Evolutionary conservation across 2,329 filamentous ascomycete genomes (phyloP).

Genomic region (Penicillium psychrosexuale): DNA sequence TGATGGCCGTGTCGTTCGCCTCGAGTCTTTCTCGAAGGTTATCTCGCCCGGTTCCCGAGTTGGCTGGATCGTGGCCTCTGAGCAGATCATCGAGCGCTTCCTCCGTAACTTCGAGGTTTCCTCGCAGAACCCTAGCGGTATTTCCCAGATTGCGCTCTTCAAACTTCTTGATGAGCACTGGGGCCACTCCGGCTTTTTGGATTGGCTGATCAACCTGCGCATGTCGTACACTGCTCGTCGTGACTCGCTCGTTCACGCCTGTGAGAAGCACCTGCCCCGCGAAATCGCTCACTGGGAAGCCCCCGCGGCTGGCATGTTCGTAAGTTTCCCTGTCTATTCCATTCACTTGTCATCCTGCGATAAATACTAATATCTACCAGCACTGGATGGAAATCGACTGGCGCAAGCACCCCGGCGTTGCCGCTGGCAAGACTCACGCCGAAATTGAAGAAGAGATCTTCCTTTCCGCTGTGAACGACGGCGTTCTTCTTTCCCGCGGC

Average conservation of each 20-base stretch:
- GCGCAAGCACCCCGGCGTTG: constrained; percentile 43
- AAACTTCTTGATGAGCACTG: constrained; percentile 90
- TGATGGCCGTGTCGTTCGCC: constrained; percentile 82
- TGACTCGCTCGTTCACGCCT: constrained; percentile 73
- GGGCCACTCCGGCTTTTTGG: constrained; percentile 86
- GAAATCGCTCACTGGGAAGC: constrained; percentile 76
- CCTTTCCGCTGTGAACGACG: constrained; percentile 67
- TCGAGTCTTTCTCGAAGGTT: constrained; percentile 94
- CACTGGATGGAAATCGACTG: constrained; percentile 51
- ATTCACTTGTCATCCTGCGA: not conserved
- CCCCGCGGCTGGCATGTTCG: constrained; percentile 91
- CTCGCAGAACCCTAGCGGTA: constrained; percentile 79
- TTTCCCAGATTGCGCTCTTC: constrained; percentile 79
- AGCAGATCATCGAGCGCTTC: constrained; percentile 80
- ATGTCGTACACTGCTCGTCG: constrained; percentile 76
- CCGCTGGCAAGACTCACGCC: constrained; percentile 38
- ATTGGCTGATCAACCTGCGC: constrained; percentile 82
- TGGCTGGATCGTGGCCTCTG: constrained; percentile 86
- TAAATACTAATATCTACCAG: constrained; percentile 20
- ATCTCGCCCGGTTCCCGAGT: constrained; percentile 75
- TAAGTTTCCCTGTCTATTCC: constrained; percentile 49
- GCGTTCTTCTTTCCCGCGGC: constrained; percentile 77
- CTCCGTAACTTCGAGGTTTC: constrained; percentile 77
- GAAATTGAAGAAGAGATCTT: constrained; percentile 84
- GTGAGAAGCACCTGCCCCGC: constrained; percentile 70